Evolutionary conservation across 768 basidiomycete genomes (phyloP).

Genomic region (Tubosaeta sp.): DNA sequence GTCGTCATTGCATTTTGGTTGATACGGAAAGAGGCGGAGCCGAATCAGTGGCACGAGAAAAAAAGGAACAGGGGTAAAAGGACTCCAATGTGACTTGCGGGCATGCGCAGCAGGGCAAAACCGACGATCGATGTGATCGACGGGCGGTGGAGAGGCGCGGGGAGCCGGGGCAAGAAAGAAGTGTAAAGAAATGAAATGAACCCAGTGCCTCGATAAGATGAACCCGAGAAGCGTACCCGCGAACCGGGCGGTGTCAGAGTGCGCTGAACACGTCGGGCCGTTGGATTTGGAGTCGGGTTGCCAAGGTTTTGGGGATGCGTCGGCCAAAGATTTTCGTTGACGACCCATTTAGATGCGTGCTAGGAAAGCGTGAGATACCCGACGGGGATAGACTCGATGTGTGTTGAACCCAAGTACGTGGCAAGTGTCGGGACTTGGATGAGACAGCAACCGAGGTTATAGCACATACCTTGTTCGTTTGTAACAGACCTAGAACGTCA

Average conservation of each 20-base stretch:
- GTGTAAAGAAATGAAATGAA: background rate
- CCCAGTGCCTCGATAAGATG: background rate
- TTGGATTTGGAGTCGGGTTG: background rate
- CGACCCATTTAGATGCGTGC: background rate
- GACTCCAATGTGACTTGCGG: background rate
- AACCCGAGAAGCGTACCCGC: background rate
- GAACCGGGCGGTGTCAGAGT: background rate
- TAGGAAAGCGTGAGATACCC: no score
- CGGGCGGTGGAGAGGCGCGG: background rate
- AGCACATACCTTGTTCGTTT: no score
- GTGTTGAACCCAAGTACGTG: no score
- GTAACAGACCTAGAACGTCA: no score
- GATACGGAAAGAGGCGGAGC: background rate
- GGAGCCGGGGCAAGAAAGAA: background rate
- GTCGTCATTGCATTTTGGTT: background rate
- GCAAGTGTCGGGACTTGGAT: no score
- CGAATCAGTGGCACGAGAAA: background rate
- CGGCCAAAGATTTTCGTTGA: background rate
- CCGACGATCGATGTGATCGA: background rate
- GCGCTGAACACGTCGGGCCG: background rate
- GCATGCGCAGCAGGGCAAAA: background rate
- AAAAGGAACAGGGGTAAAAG: background rate
- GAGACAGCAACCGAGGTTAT: no score
- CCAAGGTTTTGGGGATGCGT: background rate
- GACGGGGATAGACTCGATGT: no score